These are phyloP conservation scores for Penicillium nucicola DNA, from an alignment of 495 filamentous ascomycete genomes.

Conservation along the genomic window DNA sequence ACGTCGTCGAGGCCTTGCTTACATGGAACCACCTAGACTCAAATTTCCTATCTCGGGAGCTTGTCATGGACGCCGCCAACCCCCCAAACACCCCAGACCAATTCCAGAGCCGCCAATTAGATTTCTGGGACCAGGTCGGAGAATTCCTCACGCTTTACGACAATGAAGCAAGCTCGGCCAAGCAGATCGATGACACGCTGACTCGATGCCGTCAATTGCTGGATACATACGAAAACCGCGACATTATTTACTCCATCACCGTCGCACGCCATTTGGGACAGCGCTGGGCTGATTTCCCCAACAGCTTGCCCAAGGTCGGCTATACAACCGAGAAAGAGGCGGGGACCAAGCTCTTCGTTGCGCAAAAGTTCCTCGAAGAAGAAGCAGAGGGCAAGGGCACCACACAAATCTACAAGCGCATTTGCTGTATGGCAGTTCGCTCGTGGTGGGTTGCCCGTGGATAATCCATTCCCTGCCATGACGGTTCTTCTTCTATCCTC, in stretches of 20 bases:
- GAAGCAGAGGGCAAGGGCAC: constrained; percentile 69
- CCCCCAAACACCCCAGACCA: constrained; percentile 45
- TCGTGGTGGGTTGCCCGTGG: constrained; percentile 51
- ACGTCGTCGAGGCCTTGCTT: constrained; percentile 72
- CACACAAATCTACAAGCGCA: constrained; percentile 74
- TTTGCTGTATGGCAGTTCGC: constrained; percentile 67
- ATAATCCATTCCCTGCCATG: constrained; percentile 16
- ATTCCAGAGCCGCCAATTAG: constrained; percentile 58
- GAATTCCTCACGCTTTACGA: constrained; percentile 68
- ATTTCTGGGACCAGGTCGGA: constrained; percentile 78
- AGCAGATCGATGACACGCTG: constrained; percentile 63
- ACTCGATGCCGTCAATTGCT: constrained; percentile 61
- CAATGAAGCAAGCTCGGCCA: constrained; percentile 53
- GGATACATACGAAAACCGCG: constrained; percentile 80
- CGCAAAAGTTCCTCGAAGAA: constrained; percentile 75
- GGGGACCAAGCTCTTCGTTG: constrained; percentile 70
- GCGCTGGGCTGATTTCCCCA: constrained; percentile 62
- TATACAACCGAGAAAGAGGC: constrained; percentile 68
- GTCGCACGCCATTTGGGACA: constrained; percentile 71
- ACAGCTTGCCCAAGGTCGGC: constrained; percentile 53
- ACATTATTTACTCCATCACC: constrained; percentile 86
- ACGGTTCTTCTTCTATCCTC: constrained; percentile 2
- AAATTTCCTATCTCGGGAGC: constrained; percentile 53
- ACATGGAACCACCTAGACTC: constrained; percentile 60
- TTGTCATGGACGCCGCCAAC: constrained; percentile 35